phyloP scores from a whole-genome alignment of 2,329 filamentous ascomycete genomes.

The Trichoderma atroviride region DNA sequence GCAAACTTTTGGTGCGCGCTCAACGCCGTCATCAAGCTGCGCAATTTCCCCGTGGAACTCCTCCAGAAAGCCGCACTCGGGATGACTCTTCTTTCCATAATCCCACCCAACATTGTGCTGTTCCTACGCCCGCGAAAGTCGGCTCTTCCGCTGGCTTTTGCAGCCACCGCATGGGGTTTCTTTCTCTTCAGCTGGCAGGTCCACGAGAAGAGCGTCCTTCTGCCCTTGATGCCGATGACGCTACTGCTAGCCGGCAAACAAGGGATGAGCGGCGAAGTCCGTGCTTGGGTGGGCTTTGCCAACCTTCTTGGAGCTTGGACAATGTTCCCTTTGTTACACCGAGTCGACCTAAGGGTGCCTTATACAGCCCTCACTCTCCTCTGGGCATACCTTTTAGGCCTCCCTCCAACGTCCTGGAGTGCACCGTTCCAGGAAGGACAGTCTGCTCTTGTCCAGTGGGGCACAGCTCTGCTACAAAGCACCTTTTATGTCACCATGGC shows the following conservation, averaged over 20 bases:
- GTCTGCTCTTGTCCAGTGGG: conserved; percentile 45
- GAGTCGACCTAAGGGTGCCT: conserved; percentile 81
- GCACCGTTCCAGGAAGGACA: conserved; percentile 63
- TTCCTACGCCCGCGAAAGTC: conserved; percentile 77
- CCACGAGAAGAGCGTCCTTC: conserved; percentile 93
- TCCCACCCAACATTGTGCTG: conserved; percentile 77
- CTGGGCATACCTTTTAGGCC: conserved; percentile 88
- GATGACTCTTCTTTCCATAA: conserved; percentile 74
- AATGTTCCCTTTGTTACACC: conserved; percentile 84
- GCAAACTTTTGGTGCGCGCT: conserved; percentile 97
- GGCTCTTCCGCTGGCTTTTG: conserved; percentile 77
- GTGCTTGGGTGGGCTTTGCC: conserved; percentile 94
- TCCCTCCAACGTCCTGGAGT: conserved; percentile 75
- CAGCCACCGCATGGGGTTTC: conserved; percentile 90
- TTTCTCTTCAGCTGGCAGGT: conserved; percentile 98
- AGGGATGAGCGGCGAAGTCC: conserved; percentile 73
- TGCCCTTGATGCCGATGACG: conserved; percentile 93
- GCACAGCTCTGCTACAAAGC: conserved; percentile 70
- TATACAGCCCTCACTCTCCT: conserved; percentile 83
- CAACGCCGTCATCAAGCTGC: conserved; percentile 86
- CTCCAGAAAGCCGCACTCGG: conserved; percentile 77
- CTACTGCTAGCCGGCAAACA: conserved; percentile 77
- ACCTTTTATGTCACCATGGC: conserved; percentile 77
- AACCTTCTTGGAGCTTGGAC: conserved; percentile 91
- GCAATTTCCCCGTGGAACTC: conserved; percentile 68